Conservation (phyloP, 1,139 yeast genomes). For the Kluyveromyces marxianus region DNA sequence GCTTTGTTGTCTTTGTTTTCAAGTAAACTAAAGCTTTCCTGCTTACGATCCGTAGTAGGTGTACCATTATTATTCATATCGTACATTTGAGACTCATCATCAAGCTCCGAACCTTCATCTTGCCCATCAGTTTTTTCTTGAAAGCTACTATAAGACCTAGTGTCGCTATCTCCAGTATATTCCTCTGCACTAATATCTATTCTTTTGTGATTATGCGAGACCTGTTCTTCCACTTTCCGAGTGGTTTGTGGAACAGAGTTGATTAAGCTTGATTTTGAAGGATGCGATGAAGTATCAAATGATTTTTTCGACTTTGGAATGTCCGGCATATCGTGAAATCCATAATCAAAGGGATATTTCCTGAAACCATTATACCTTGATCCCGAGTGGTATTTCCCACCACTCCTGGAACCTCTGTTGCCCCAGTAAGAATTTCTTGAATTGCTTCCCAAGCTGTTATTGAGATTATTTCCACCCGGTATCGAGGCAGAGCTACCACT, state of each 20-base stretch:
- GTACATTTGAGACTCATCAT: constrained; percentile 12
- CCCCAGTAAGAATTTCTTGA: constrained; percentile 7
- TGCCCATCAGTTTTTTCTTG: background rate
- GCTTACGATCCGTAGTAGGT: background rate
- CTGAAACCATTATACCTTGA: constrained; percentile 3
- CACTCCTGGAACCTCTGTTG: constrained; percentile 5
- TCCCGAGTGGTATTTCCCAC: background rate
- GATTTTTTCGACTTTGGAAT: constrained; percentile 6
- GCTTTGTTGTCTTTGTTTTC: no score
- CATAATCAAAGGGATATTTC: constrained; percentile 1
- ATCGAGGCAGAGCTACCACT: no score
- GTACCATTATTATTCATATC: constrained; percentile 1
- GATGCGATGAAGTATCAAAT: constrained; percentile 12
- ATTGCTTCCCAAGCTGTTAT: background rate
- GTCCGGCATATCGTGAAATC: constrained; percentile 5
- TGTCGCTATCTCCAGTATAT: background rate
- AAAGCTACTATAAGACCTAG: background rate
- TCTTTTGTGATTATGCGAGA: constrained; percentile 14
- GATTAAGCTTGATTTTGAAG: constrained; percentile 23
- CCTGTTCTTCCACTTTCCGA: constrained; percentile 18
- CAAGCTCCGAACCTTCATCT: background rate
- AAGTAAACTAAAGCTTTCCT: no score
- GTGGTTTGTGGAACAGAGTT: constrained; percentile 26
- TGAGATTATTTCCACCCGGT: no score
- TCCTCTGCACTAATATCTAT: constrained; percentile 8